phyloP scores from a whole-genome alignment of 495 filamentous ascomycete species.

The Neurospora sp. region DNA sequence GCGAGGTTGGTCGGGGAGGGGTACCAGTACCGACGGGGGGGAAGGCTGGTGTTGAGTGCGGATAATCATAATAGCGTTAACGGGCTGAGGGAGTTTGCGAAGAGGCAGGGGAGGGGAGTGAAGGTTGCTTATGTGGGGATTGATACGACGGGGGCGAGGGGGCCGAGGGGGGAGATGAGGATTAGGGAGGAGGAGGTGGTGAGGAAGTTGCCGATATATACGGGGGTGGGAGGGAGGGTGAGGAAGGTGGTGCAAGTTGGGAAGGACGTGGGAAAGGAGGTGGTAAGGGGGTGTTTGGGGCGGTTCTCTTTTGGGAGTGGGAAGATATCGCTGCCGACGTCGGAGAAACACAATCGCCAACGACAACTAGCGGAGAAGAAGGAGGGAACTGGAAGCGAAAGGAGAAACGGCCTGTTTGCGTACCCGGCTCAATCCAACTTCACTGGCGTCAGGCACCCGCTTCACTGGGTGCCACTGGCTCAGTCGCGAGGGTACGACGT shows the following conservation, averaged over 20 bases:
- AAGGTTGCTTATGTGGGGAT: slow-evolving; percentile 8
- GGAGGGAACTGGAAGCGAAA: not conserved
- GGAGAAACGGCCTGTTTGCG: slow-evolving; percentile 38
- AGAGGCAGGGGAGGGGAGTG: not conserved
- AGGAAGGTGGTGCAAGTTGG: not conserved
- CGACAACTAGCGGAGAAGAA: not conserved
- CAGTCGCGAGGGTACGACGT: slow-evolving; percentile 36
- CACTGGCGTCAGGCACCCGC: slow-evolving; percentile 47
- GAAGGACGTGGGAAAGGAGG: not conserved
- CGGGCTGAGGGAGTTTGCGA: slow-evolving; percentile 22
- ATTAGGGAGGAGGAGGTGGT: slow-evolving; percentile 5
- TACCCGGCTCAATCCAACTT: slow-evolving; percentile 59
- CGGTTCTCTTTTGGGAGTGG: not conserved
- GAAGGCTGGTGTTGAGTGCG: slow-evolving; percentile 11
- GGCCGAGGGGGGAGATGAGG: slow-evolving; percentile 7
- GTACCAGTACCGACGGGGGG: slow-evolving; percentile 17
- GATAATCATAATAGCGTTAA: slow-evolving; percentile 32
- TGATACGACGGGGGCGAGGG: not conserved
- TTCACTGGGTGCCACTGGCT: slow-evolving; percentile 37
- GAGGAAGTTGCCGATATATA: not conserved
- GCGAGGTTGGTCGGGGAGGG: slow-evolving; percentile 47
- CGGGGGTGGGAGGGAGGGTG: not conserved
- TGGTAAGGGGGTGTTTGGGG: not conserved
- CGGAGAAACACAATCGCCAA: not conserved
- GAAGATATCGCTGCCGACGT: not conserved